Evolutionary conservation across 2,329 filamentous ascomycete genomes (phyloP).

Genomic region (Sporothrix schenckii): DNA sequence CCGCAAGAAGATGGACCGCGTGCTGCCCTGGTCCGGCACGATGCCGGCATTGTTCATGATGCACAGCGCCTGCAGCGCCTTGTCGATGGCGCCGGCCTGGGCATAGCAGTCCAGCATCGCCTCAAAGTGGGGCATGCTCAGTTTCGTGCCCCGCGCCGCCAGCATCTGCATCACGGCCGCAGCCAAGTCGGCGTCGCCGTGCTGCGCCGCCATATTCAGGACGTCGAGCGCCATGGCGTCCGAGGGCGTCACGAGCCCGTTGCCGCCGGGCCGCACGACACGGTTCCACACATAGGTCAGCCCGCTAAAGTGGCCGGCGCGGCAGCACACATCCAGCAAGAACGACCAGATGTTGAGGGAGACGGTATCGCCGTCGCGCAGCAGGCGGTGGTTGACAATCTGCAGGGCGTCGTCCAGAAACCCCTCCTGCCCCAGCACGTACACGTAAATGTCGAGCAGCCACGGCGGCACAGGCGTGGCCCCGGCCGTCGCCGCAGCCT

Average conservation of each 20-base stretch:
- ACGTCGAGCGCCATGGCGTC: slow-evolving; percentile 54
- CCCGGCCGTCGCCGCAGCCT: slow-evolving; percentile 48
- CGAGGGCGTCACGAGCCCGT: slow-evolving; percentile 57
- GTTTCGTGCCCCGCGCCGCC: slow-evolving; percentile 57
- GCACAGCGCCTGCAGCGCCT: slow-evolving; percentile 69
- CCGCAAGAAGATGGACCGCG: slow-evolving; percentile 60
- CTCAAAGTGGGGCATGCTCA: slow-evolving; percentile 75
- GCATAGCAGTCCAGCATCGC: slow-evolving; percentile 73
- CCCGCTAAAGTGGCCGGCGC: slow-evolving; percentile 63
- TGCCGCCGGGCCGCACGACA: slow-evolving; percentile 42
- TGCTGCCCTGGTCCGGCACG: slow-evolving; percentile 60
- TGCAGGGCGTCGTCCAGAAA: slow-evolving; percentile 78
- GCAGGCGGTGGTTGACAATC: slow-evolving; percentile 63
- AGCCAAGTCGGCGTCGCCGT: slow-evolving; percentile 69
- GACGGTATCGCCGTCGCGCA: slow-evolving; percentile 45
- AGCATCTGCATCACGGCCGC: slow-evolving; percentile 71
- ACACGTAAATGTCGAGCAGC: slow-evolving; percentile 78
- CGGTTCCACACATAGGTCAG: slow-evolving; percentile 71
- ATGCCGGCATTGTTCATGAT: slow-evolving; percentile 71
- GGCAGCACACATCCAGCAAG: slow-evolving; percentile 74
- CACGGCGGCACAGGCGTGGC: slow-evolving; percentile 59
- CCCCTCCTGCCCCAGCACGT: slow-evolving; percentile 68
- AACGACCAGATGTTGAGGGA: slow-evolving; percentile 66
- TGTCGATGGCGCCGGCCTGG: slow-evolving; percentile 59
- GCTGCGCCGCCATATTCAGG: slow-evolving; percentile 69